Base-by-base conservation (phyloP, 352 stramenopile genomes). In the Pythium sp. region DNA sequence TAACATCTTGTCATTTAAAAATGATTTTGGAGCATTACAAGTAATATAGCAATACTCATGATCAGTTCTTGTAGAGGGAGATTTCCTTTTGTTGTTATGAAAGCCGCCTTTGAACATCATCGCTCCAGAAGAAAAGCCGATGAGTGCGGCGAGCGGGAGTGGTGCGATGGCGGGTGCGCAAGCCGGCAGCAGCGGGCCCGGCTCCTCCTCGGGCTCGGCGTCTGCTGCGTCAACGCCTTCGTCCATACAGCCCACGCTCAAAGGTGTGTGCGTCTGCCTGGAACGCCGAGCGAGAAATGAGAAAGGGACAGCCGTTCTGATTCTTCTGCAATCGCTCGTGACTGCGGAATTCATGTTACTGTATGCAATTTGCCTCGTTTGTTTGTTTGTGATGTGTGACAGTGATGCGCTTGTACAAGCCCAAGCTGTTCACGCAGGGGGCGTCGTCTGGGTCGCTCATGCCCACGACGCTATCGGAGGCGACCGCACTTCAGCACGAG, bases 351-450 rank as follows among this genome's bases (percentile, higher is more conserved):
- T 24, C 32, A 26, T 30, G 64, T n/a, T 12, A 30, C 24, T 28
- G 41, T 65, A 7, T 68, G 7, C 47, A n/a, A 68, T 30, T 26
- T 46, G 30, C 1, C 14, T 22, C 9, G 4, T 58, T 36, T 9
- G 41, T 11, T 22, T 24, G 30, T 24, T 56, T 32, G 15, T n/a
- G 26, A 24, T 58, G 7, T 51, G 41, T 18, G 20, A 6, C 34
- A 94, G 91, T 97, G 20, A 97, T 97, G 91, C 86, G 91, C 18
- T 72, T 97, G 28, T 97, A 97, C 82, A 97, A 97, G 71, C 91
- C 91, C 26, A 85, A 85, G 72, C 76, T 97, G 32, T 91, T 82
- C 71, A 88, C 79, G 1, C 82, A 91, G 49, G 78, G 81, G 0
- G 72, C 72, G 9, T 77, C 60, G 22, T 81, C 80, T 0, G 83